Conservation (phyloP, 2,329 filamentous ascomycete species). For the Neonectria hederae region DNA sequence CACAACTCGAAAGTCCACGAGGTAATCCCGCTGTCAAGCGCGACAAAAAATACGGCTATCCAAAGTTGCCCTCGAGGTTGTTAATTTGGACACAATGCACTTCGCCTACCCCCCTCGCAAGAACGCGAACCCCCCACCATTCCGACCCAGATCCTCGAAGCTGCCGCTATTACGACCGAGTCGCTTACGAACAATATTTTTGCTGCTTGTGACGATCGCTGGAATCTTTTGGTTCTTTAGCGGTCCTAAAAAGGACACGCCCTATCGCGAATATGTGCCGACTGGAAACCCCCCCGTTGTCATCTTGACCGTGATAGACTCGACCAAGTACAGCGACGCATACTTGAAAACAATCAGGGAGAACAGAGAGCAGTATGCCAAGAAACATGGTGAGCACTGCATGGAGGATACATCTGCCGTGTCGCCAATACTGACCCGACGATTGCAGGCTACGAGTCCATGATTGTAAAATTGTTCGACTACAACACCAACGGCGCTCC, state of each 20-base stretch:
- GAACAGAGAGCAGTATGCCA: slow-evolving; percentile 87
- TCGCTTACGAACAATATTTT: slow-evolving; percentile 67
- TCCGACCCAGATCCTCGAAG: slow-evolving; percentile 68
- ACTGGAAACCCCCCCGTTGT: slow-evolving; percentile 73
- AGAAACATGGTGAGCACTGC: slow-evolving; percentile 76
- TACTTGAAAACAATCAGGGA: slow-evolving; percentile 80
- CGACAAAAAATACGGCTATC: slow-evolving; percentile 6
- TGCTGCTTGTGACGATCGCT: slow-evolving; percentile 65
- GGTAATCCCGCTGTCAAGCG: background rate
- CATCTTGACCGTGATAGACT: slow-evolving; percentile 86
- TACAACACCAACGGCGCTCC: slow-evolving; percentile 74
- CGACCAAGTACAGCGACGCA: slow-evolving; percentile 66
- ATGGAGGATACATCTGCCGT: background rate
- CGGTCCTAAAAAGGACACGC: slow-evolving; percentile 40
- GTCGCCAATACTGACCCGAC: slow-evolving; percentile 17
- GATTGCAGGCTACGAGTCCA: slow-evolving; percentile 80
- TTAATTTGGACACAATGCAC: slow-evolving; percentile 71
- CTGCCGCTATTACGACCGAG: slow-evolving; percentile 66
- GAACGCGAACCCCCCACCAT: slow-evolving; percentile 78
- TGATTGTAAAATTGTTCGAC: slow-evolving; percentile 80
- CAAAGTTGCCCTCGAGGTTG: background rate
- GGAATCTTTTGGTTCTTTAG: slow-evolving; percentile 70
- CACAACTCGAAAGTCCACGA: slow-evolving; percentile 1
- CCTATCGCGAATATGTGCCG: slow-evolving; percentile 51
- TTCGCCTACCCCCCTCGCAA: slow-evolving; percentile 90